phyloP scores from a whole-genome alignment of 139 green algal genomes.

The Closterium sp. region DNA sequence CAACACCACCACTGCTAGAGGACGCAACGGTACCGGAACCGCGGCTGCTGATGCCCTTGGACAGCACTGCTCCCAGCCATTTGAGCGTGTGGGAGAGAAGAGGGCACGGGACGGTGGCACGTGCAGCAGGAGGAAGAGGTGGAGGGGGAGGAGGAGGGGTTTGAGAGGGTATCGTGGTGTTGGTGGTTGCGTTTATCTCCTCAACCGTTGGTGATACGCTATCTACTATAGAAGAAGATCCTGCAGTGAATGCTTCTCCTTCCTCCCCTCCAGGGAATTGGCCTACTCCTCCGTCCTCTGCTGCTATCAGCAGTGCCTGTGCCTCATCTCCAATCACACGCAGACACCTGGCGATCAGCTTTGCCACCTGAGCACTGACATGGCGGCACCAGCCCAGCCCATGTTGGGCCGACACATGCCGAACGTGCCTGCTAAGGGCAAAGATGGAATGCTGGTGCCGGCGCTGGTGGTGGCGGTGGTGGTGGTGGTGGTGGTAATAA shows the following conservation, averaged over 20 bases:
- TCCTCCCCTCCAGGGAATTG: no score
- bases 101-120: background rate
- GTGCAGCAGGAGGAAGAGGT: background rate
- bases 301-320: background rate
- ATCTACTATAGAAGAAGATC: no score
- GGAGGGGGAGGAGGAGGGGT: background rate
- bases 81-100: background rate
- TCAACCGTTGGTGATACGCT: background rate
- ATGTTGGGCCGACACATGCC: background rate
- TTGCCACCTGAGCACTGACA: background rate
- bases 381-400: background rate
- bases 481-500: background rate
- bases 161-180: background rate
- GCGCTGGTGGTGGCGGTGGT: no score
- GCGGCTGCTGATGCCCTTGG: background rate
- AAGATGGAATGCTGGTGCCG: background rate
- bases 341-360: background rate
- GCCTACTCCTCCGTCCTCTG: background rate
- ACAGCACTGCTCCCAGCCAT: background rate
- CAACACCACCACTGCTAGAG: no score
- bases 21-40: no score
- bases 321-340: background rate
- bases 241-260: no score
- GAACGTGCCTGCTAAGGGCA: background rate
- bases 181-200: background rate